Base-by-base conservation (phyloP, 371 early-diverging fungal species). In the Lichtheimia ornata region DNA sequence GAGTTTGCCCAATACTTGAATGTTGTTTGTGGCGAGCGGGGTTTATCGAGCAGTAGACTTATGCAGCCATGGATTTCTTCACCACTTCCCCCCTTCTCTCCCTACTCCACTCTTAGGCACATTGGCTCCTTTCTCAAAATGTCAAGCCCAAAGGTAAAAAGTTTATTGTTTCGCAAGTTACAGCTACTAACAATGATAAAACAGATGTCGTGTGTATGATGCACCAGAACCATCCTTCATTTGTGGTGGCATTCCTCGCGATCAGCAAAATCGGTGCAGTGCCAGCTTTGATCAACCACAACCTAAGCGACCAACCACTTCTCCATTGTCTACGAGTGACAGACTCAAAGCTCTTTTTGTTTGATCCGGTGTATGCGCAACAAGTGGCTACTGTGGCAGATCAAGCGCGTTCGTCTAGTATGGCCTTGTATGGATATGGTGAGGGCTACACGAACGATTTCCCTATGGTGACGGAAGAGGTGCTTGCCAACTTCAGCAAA, bases 141-240 rank as follows among this genome's bases (percentile, higher is more conserved):
- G 14, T 44, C 45, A 43, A 56, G 20, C 7, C 17, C 7, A 14
- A 41, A 40, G 22, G 42, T n/a, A 55, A 41, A 14, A 40, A 54
- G 27, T 1, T n/a, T 15, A 55, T 4, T 13, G 5, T 24, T 40
- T 17, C 5, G 27, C 14, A 58, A 3, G 11, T 27, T 22, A 40
- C 30, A 54, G 20, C 30, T 44, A 72, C 40, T n/a, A 3, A 47
- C n/a, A 47, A n/a, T 17, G 25, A 7, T 27, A 27, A 59, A 54
- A 14, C 27, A 71, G 74, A 74, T 50, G 61, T 69, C 17, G 71
- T 74, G 1, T 67, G 68, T 44, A 66, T 71, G 69, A 70, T 70
- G 69, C 55, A 63, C 22, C 71, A 68, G 44, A 74, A 74, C 57
- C 66, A 65, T 20, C 74, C 74, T 13, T 54, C 66, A 2, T 71